Evolutionary conservation across 2,329 filamentous ascomycete species (phyloP), one percentile per base, ranked within the genome.

Genomic region (Allantophomopsis cytisporea): DNA sequence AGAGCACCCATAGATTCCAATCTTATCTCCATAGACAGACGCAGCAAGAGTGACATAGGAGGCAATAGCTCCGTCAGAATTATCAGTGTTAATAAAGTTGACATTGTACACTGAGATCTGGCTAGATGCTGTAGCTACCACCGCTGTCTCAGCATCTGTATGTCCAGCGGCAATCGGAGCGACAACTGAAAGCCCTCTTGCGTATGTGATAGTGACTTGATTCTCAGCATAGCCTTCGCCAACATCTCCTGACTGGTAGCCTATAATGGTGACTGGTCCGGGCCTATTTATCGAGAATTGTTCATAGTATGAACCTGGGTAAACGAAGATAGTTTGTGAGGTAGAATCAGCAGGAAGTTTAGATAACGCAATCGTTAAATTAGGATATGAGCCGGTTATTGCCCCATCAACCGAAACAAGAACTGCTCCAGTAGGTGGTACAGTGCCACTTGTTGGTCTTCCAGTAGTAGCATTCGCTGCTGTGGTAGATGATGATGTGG

Each of bases 1-100:
- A 39, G 64, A 56, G 42, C 65, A 68, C 23, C 56, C 69, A 45
- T 74, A 73, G 56, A 69, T 74, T 35, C 65, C 68, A 52, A 71
- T 66, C 39, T 64, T 59, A 41, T 54, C 58, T 16, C 38, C 38
- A 20, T 64, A 57, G 6, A 70, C 67, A 32, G 62, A 66, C 7
- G 71, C 67, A 34, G 62, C 66, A 15, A 75, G 41, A 2, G 70
- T 70, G 28, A 73, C 55, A 10, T 63, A 67, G 43, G 71, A 66
- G 5, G 58, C 58, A n/a, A 65, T 63, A 17, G 57, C 34, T 5
- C 67, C 68, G 38, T 45, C 39, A 15, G 36, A 30, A 16, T 45
- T 45, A 37, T 60, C 51, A 11, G 62, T 56, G 33, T 71, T 71
- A 32, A 58, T 61, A 2, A 71, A 54, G 50, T 74, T 71, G 57